phyloP scores from a whole-genome alignment of 208 protist genomes.

The Leishmania guyanensis region DNA sequence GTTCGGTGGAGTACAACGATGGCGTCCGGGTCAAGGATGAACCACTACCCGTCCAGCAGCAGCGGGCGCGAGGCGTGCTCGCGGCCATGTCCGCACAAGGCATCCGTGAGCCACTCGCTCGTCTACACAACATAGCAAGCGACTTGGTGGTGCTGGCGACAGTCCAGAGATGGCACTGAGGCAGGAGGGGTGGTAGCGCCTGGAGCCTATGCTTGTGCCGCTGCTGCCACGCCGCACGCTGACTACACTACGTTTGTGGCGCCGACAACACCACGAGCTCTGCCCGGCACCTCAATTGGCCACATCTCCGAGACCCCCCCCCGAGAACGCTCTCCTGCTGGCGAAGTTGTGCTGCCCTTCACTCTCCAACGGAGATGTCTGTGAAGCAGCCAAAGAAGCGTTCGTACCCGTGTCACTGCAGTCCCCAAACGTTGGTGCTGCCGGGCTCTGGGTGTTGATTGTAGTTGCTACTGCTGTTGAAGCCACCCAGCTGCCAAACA shows the following conservation, averaged over 20 bases:
- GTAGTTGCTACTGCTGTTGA: background rate
- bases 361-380: background rate
- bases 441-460: background rate
- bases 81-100: conserved; percentile 47
- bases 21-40: conserved; percentile 36
- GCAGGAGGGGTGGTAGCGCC: background rate
- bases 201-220: background rate
- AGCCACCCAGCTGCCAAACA: background rate
- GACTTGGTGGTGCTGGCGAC: conserved; percentile 35
- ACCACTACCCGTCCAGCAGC: conserved; percentile 43
- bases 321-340: conserved; percentile 25
- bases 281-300: conserved; percentile 29
- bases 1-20: conserved; percentile 40
- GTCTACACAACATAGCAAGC: conserved; percentile 54
- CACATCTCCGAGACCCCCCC: conserved; percentile 25
- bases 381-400: background rate
- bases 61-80: conserved; percentile 45
- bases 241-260: background rate
- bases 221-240: background rate
- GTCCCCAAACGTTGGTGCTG: background rate
- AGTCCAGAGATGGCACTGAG: conserved; percentile 13
- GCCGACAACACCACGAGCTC: conserved; percentile 14
- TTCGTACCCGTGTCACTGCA: background rate
- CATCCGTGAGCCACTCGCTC: conserved; percentile 41
- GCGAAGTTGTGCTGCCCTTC: conserved; percentile 14